These are phyloP conservation scores for Cytauxzoon felis DNA, from an alignment of 169 alveolate species.

Conservation along the genomic window DNA sequence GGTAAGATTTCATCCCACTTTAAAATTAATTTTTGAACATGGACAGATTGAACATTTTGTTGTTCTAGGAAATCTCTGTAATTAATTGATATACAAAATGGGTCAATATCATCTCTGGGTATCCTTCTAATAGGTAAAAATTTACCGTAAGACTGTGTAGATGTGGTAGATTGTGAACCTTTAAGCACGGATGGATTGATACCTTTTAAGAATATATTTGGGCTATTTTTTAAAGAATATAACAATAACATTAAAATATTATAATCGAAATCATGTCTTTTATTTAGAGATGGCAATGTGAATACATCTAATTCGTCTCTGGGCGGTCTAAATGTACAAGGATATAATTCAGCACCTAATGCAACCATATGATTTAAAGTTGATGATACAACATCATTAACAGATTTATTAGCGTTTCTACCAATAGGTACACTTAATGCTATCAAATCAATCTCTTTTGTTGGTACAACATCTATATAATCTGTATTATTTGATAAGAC, in stretches of 20 bases:
- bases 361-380: slow-evolving; percentile 35
- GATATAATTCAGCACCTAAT: slow-evolving; percentile 57
- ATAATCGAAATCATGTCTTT: slow-evolving; percentile 42
- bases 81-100: slow-evolving; percentile 14
- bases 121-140: slow-evolving; percentile 10
- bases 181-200: no score
- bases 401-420: neutral
- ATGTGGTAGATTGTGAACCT: neutral
- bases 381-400: slow-evolving; percentile 36
- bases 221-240: slow-evolving; percentile 20
- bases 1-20: slow-evolving; percentile 23
- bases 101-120: slow-evolving; percentile 37
- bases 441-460: slow-evolving; percentile 18
- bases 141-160: neutral
- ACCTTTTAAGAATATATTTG: neutral
- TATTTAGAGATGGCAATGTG: slow-evolving; percentile 55
- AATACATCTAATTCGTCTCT: slow-evolving; percentile 60
- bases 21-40: slow-evolving; percentile 10
- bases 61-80: slow-evolving; percentile 23
- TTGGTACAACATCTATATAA: slow-evolving; percentile 12
- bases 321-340: slow-evolving; percentile 56
- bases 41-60: neutral
- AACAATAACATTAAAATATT: slow-evolving; percentile 37
- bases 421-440: slow-evolving; percentile 55
- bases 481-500: neutral